Base-by-base conservation (phyloP, 257 asterid genomes). In the Primulina tabacum region DNA sequence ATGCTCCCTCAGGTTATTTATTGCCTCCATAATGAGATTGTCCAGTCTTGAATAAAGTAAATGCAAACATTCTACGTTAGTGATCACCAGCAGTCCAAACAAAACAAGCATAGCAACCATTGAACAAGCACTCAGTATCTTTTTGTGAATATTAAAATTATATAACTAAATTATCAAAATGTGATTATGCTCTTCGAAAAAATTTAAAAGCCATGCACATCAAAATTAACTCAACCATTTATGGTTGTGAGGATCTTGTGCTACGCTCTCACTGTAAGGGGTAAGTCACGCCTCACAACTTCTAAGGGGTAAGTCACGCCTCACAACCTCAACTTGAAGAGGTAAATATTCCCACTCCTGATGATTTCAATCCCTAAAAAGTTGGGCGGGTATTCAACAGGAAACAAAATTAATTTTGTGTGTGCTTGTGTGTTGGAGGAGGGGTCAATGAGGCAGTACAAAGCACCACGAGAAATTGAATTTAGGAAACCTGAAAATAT, bases 11-110 rank as follows among this genome's bases (percentile, higher is more conserved):
- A 82, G 80, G 69, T 81, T 79, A 84, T 67, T 82, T 78, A 88
- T 78, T 62, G 86, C 92, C 71, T 86, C 92, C 82, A 84, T 70
- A 40, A 88, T 80, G 60, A 84, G 90, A 79, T 76, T 79, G 70
- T 84, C 90, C 86, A 86, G 75, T 84, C 92, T 88, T 62, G 28
- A 70, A 37, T 67, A 69, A 63, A 30, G 32, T 38, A 61, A 62
- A 37, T 50, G 73, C 21, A 66, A 70, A n/a, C 21, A 50, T 52
- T 24, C 28, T 12, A 16, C 2, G 56, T 60, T 58, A 73, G 35
- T 38, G 21, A 72, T 60, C 64, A 60, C 37, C 17, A 16, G 50
- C 57, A 52, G 68, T 61, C 60, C 63, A 59, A 50, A 64, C 21
- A 57, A 40, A 55, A 8, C 14, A 14, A 28, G 26, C 70, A 47